Evolutionary conservation across 1,139 yeast species (phyloP), one percentile per base, ranked within the genome.

Genomic region (Taphrina confusa): DNA sequence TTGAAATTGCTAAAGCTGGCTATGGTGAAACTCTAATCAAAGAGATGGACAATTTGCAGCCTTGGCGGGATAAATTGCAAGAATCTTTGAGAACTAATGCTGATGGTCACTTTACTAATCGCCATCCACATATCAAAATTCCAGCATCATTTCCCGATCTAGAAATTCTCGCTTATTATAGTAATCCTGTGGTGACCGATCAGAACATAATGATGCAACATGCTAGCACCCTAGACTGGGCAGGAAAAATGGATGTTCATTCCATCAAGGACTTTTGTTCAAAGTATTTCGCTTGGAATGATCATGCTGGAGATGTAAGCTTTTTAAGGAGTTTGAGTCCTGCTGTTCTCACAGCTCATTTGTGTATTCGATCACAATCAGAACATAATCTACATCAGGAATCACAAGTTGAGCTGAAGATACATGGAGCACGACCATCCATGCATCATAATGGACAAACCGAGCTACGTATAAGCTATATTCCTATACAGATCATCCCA

Each of bases 11-110:
- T 11, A 25, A 46, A 4, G 47, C 57, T 5, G 52, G 46, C 12
- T 36, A 37, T 18, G 60, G 60, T 11, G 45, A 56, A 14, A 6
- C 25, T 9, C 51, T 60, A 2, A 22, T 22, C 14, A 5, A 8
- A 3, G 31, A 8, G 12, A 11, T 18, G n/a, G 45, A 42, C n/a
- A 40, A 56, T 18, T 14, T 56, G 3, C n/a, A 27, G 14, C n/a
- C 34, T 4, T 66, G 67, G 67, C 60, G 63, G 28, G 44, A 23
- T 8, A 36, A 44, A n/a, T 45, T 66, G 2, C 47, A 33, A 2
- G 45, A 50, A 4, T 33, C 50, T 9, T 33, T 66, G 34, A 42
- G 34, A 27, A 28, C 25, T 22, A 66, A 66, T 40, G 14, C 27
- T 16, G n/a, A 33, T 18, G 47, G 54, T 4, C 44, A 50, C 27